Base-by-base conservation (phyloP, 495 filamentous ascomycete genomes). In the Patellaria atrata region DNA sequence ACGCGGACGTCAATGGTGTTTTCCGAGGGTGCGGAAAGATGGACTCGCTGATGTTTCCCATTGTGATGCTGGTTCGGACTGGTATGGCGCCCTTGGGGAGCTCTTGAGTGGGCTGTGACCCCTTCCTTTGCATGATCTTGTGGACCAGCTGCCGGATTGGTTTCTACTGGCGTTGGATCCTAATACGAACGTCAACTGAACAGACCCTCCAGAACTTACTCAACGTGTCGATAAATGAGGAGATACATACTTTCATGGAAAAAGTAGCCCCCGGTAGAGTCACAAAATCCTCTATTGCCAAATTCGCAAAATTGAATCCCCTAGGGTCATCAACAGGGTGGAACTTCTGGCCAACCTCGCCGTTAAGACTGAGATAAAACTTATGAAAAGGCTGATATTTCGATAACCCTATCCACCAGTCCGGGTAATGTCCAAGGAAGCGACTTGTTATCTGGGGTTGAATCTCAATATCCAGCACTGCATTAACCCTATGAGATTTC, bases 1-100 rank as follows among this genome's bases (percentile, higher is more conserved):
- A 48, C 45, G 18, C 40, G 45, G 13, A 48, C 45, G 28, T 48
- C 44, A 27, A 48, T 18, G 9, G 45, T 48, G 10, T 48, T 40
- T 8, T 10, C 20, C 15, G 14, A 10, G 8, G 44, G 44, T 4
- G 23, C 30, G 40, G 40, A 48, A 23, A 35, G 43, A 12, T 36
- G 36, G 45, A 1, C 12, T 17, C 1, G 31, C 15, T n/a, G 7
- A 7, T 31, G 14, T 23, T 16, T 38, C 31, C 14, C 30, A 14
- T 35, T 13, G 15, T 14, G 30, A 12, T 19, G 41, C 30, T 11
- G 35, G 33, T 4, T 16, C 17, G 2, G 41, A 36, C 16, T 22
- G 29, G 11, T 23, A 15, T 28, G 14, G 18, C 11, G 30, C 8
- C 7, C 3, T 11, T 10, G 17, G 28, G 2, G 14, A 19, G n/a